phyloP scores from a whole-genome alignment of 2,329 filamentous ascomycete species.

The Myriosclerotinia scirpicola region DNA sequence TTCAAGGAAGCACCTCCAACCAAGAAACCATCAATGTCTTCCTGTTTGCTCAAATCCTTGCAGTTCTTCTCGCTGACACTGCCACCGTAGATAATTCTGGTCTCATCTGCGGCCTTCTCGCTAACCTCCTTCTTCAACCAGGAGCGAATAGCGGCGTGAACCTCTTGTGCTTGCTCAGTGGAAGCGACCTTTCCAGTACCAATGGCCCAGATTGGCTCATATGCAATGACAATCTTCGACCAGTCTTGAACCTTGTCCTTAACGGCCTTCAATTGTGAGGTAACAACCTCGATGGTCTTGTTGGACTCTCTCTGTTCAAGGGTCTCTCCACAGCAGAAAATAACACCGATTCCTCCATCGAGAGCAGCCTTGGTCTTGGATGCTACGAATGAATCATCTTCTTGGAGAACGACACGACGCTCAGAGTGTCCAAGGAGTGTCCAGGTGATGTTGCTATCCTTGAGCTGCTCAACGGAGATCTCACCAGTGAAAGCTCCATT shows the following conservation, averaged over 20 bases:
- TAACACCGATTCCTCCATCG: slow-evolving; percentile 83
- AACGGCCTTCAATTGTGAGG: slow-evolving; percentile 79
- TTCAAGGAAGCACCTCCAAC: slow-evolving; percentile 96
- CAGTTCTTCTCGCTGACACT: slow-evolving; percentile 99
- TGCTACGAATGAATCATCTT: slow-evolving; percentile 82
- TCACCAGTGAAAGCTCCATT: slow-evolving; percentile 97
- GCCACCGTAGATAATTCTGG: slow-evolving; percentile 93
- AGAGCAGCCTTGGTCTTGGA: slow-evolving; percentile 93
- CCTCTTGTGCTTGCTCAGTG: slow-evolving; percentile 88
- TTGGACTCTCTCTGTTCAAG: slow-evolving; percentile 85
- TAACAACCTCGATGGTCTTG: slow-evolving; percentile 85
- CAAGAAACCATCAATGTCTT: slow-evolving; percentile 96
- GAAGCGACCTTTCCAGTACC: slow-evolving; percentile 93
- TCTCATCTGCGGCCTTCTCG: slow-evolving; percentile 75
- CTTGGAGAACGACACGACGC: slow-evolving; percentile 84
- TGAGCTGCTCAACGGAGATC: slow-evolving; percentile 88
- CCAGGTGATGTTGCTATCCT: slow-evolving; percentile 87
- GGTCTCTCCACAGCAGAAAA: slow-evolving; percentile 96
- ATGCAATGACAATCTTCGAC: slow-evolving; percentile 93
- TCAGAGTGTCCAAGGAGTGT: slow-evolving; percentile 92
- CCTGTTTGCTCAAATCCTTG: slow-evolving; percentile 84
- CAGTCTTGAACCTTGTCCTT: slow-evolving; percentile 79
- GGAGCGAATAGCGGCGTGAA: slow-evolving; percentile 85
- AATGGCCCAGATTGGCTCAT: slow-evolving; percentile 97
- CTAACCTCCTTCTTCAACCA: slow-evolving; percentile 82